Base-by-base conservation (phyloP, 169 alveolate genomes). In the Plasmodium vivax region DNA sequence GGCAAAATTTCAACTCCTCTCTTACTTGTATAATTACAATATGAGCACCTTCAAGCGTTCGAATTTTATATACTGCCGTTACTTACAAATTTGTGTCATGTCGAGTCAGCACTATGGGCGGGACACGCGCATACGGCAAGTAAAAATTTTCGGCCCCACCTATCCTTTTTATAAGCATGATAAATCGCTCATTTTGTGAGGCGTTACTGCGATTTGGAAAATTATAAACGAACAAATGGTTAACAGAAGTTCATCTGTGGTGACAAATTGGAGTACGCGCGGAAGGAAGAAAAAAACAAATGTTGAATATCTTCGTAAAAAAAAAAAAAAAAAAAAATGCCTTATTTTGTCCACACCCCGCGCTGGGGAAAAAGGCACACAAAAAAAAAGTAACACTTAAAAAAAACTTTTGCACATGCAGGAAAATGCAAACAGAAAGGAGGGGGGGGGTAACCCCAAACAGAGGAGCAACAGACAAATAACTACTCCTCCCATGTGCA, bases 41-140 rank as follows among this genome's bases (percentile, higher is more conserved):
- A 43, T 80, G 45, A 93, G 95, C 51, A 51, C 32, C 80, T 82
- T 95, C 83, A 93, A 96, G 79, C 79, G 92, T 43, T 72, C 75
- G 82, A 96, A 97, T 54, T 75, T 95, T 94, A 87, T 96, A 95
- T 79, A 96, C 94, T 96, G 97, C 79, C 95, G 95, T 62, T 95
- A 97, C 93, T 92, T 97, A 7, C 96, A 97, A 96, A 96, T 97
- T 36, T 95, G 97, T 94, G 95, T 97, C 56, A 90, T 96, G 73
- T 96, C 97, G 77, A 97, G 96, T 72, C 97, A 95, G 87, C 98
- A 96, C 85, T 93, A 96, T 75, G 98, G 98, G 32, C 93, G 97
- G 81, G 98, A 97, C 81, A 96, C 98, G 4, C 98, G 97, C 82
- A 96, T 97, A 51, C 90, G 98, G 81, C 97, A 97, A 47, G 94